phyloP scores from a whole-genome alignment of 129 eudicot species.

The Centella asiatica region DNA sequence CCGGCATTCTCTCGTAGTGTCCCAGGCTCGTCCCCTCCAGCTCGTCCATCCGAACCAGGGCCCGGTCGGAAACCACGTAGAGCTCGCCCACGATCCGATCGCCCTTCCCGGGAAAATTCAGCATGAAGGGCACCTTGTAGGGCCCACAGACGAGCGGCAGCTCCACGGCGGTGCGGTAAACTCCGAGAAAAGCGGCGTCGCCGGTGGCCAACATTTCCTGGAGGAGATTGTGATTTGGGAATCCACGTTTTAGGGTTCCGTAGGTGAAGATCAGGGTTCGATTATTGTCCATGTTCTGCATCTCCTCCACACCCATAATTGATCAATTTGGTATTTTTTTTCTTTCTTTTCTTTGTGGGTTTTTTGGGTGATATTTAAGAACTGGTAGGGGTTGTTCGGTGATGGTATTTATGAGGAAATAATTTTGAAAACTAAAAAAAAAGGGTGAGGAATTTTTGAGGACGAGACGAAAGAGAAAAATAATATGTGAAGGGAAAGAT shows the following conservation, averaged over 20 bases:
- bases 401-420: too few relatives aligned
- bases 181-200: constrained; percentile 44
- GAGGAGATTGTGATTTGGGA: constrained; percentile 52
- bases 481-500: too few relatives aligned
- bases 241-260: constrained; percentile 76
- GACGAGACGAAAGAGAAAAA: too few relatives aligned
- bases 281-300: neutral
- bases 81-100: constrained; percentile 52
- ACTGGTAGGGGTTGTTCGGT: too few relatives aligned
- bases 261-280: constrained; percentile 54
- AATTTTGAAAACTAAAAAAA: too few relatives aligned
- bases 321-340: too few relatives aligned
- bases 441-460: too few relatives aligned
- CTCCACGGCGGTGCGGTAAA: constrained; percentile 24
- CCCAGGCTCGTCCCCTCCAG: constrained; percentile 50
- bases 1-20: constrained; percentile 61
- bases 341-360: too few relatives aligned
- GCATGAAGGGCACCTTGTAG: constrained; percentile 57
- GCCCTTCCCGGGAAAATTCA: constrained; percentile 54
- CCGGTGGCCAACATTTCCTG: constrained; percentile 30
- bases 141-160: constrained; percentile 74
- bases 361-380: too few relatives aligned
- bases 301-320: neutral
- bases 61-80: constrained; percentile 44
- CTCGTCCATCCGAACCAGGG: constrained; percentile 43